phyloP scores from a whole-genome alignment of 2,329 filamentous ascomycete species.

The Tolypocladium tundrense region DNA sequence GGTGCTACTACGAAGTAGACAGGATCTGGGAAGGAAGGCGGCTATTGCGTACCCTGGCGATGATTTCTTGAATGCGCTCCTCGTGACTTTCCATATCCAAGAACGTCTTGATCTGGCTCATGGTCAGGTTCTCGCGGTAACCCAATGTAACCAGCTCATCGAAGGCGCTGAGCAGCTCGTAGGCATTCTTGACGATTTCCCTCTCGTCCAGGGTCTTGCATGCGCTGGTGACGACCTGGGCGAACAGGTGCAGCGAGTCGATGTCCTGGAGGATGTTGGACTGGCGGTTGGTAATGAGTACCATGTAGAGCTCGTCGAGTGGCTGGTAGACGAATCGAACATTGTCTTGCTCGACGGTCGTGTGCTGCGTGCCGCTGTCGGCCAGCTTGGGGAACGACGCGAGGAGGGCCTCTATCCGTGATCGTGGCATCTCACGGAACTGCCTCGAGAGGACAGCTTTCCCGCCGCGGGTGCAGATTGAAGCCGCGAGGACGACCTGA shows the following conservation, averaged over 20 bases:
- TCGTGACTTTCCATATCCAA: conserved; percentile 99
- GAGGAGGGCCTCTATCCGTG: conserved; percentile 89
- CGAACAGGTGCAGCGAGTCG: conserved; percentile 94
- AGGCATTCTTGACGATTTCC: conserved; percentile 90
- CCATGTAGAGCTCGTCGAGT: conserved; percentile 98
- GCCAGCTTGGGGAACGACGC: conserved; percentile 97
- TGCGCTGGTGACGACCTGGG: conserved; percentile 91
- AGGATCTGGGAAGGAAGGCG: background rate
- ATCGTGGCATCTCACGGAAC: conserved; percentile 95
- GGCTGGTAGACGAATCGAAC: conserved; percentile 99
- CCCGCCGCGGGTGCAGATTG: conserved; percentile 95
- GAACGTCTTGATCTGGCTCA: conserved; percentile 98
- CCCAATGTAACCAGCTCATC: conserved; percentile 94
- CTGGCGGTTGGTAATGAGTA: conserved; percentile 97
- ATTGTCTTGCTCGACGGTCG: conserved; percentile 97
- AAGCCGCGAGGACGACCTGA: conserved; percentile 95
- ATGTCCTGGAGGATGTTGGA: conserved; percentile 99
- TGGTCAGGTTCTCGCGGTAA: conserved; percentile 90
- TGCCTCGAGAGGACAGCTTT: conserved; percentile 97
- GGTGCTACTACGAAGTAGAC: background rate
- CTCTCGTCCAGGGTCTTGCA: conserved; percentile 94
- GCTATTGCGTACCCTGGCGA: conserved; percentile 58
- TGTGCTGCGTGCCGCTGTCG: conserved; percentile 92
- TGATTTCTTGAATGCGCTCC: conserved; percentile 97
- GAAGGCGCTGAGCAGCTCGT: conserved; percentile 91